Percentiles rank a stretch among this genome's conserved stretches.
Evolutionary conservation across 169 alveolate genomes (phyloP).

Genomic region (Eimeria praecox): DNA sequence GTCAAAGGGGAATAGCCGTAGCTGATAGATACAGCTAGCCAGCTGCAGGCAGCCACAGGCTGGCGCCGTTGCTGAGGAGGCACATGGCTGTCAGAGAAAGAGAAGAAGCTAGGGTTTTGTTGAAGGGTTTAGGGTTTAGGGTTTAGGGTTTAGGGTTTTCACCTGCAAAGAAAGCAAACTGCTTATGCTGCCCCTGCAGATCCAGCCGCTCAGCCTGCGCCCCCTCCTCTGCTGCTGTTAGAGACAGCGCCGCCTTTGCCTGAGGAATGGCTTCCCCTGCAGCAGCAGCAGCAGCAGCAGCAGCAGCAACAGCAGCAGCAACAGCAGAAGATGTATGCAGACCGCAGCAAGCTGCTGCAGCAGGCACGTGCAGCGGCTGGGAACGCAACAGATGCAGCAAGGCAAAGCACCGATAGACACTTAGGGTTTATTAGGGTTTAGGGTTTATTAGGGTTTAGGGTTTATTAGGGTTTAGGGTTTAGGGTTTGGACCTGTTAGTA

Average conservation of each 20-base stretch:
- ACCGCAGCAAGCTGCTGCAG: neutral
- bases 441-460: neutral
- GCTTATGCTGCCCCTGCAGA: conserved; percentile 47
- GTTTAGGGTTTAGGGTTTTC: neutral
- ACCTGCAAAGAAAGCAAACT: conserved; percentile 54
- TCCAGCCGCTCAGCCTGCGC: conserved; percentile 45
- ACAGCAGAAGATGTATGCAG: neutral
- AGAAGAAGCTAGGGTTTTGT: neutral
- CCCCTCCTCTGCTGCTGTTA: conserved; percentile 77
- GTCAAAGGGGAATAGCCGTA: too few relatives aligned
- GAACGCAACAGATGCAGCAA: neutral
- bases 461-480: neutral
- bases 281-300: conserved; percentile 20
- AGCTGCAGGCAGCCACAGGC: neutral
- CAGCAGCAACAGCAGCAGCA: neutral
- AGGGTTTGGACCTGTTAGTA: conserved; percentile 88
- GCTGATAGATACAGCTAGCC: neutral
- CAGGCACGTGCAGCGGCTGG: neutral
- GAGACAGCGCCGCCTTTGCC: conserved; percentile 85
- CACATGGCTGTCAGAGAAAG: too few relatives aligned
- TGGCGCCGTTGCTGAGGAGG: neutral
- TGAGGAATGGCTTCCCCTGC: conserved; percentile 90
- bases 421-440: neutral
- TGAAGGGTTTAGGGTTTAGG: neutral
- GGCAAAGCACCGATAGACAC: neutral